phyloP scores from a whole-genome alignment of 2,329 filamentous ascomycete species.

The Colletotrichum lupini region DNA sequence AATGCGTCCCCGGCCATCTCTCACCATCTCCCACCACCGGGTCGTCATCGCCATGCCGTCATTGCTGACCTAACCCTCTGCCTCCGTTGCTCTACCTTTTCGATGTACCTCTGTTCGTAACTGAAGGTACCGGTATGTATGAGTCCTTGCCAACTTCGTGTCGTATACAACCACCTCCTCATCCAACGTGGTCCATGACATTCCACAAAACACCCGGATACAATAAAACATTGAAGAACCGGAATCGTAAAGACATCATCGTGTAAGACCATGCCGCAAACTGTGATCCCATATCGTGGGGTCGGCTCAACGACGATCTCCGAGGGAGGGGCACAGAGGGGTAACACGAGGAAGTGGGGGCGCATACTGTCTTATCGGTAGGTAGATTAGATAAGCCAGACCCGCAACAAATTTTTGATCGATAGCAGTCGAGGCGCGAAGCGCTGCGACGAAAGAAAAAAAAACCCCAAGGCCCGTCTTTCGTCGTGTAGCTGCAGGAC shows the following conservation, averaged over 20 bases:
- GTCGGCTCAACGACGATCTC: background rate
- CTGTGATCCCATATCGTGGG: background rate
- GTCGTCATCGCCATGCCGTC: constrained; percentile 29
- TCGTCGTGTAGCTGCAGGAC: constrained; percentile 18
- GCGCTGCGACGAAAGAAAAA: constrained; percentile 11
- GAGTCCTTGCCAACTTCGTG: background rate
- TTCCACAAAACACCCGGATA: background rate
- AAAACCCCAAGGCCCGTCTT: background rate
- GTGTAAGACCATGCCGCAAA: background rate
- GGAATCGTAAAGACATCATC: background rate
- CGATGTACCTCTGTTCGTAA: background rate
- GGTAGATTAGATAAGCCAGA: constrained; percentile 23
- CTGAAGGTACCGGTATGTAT: background rate
- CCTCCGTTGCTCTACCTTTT: background rate
- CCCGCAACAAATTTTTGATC: constrained; percentile 33
- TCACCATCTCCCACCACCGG: background rate
- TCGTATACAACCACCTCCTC: background rate
- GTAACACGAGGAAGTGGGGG: background rate
- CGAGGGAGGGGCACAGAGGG: background rate
- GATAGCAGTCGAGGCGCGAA: constrained; percentile 24
- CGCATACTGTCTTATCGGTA: background rate
- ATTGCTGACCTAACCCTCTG: constrained; percentile 5
- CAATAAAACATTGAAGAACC: background rate
- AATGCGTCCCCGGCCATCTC: background rate
- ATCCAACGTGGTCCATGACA: background rate